These are phyloP conservation scores for Colletotrichum zoysiae DNA, from an alignment of 2,329 filamentous ascomycete genomes.

Conservation along the genomic window DNA sequence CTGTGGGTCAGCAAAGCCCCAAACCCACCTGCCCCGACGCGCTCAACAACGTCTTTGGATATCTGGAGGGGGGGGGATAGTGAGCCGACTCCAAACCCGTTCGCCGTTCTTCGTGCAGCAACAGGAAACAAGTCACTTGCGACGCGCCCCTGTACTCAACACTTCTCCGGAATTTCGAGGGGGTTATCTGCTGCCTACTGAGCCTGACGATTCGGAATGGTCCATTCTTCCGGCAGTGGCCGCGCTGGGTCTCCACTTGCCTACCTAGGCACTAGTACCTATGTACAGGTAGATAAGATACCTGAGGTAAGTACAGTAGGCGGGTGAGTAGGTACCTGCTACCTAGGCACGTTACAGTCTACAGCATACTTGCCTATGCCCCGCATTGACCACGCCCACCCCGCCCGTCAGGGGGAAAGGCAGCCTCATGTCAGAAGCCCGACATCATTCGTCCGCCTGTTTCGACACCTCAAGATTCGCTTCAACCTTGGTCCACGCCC, in stretches of 20 bases:
- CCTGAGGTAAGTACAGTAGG: neutral
- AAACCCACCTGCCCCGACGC: neutral
- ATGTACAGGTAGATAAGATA: neutral
- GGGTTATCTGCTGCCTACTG: neutral
- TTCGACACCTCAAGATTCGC: constrained; percentile 32
- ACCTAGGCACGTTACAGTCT: neutral
- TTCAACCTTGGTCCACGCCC: constrained; percentile 13
- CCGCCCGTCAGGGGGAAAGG: constrained; percentile 33
- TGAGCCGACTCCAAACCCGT: constrained; percentile 13
- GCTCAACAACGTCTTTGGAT: neutral
- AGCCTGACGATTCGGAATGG: constrained; percentile 19
- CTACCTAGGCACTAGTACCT: neutral
- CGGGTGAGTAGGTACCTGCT: neutral
- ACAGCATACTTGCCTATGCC: neutral
- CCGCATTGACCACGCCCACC: constrained; percentile 39
- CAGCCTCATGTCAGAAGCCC: constrained; percentile 38
- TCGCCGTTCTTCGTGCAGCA: constrained; percentile 27
- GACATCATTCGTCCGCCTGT: constrained; percentile 34
- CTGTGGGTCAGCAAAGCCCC: too few relatives aligned
- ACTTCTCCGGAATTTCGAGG: neutral
- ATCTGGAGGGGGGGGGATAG: too few relatives aligned
- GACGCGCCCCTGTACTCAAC: too few relatives aligned
- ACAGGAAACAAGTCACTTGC: neutral
- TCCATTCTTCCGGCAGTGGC: constrained; percentile 23
- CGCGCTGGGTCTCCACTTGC: constrained; percentile 17